Base-by-base conservation (phyloP, 2,329 filamentous ascomycete genomes). In the Tolypocladium cylindrosporum region DNA sequence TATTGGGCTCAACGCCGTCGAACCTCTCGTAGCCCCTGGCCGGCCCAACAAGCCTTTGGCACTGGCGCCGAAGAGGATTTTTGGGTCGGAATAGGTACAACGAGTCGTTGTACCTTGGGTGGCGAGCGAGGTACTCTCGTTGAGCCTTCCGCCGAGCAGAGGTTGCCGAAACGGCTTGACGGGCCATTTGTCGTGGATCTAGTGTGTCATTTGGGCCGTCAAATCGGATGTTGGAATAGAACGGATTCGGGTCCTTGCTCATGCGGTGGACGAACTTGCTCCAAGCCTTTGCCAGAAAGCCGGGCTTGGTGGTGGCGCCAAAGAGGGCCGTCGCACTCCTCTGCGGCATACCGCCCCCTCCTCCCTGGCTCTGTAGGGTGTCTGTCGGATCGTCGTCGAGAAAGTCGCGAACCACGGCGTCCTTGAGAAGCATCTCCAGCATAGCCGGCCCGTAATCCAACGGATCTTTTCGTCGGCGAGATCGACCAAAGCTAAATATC, bases 341-440 rank as follows among this genome's bases (percentile, higher is more conserved):
- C 36, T 72, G 71, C 11, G 67, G 65, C 13, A 55, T 37, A 59
- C 24, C 68, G 72, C 56, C 69, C 73, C n/a, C 67, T 62, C 52
- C 58, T 70, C 67, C 37, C 58, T 63, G 58, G 19, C 67, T 72
- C 9, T 69, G 64, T 5, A 66, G 57, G 37, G 66, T 57, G 16
- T 71, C 71, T 52, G 68, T 64, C 45, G 65, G 67, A 50, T 75
- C 91, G 65, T 97, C 91, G 5, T 97, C 91, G 3, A 99, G 81
- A 61, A 99, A 99, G 66, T 97, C 94, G 55, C 86, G 87, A 8
- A 99, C 93, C 34, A 99, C 91, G 1, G 91, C 91, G 72, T 97
- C 93, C 69, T 97, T 97, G 52, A 97, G 80, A 54, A 99, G 80
- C 91, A 97, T 96, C 69, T 97, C 94, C 69, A 96, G 89, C 57